Evolutionary conservation across 108 stramenopile species (phyloP), one percentile per base, ranked within the genome.

Genomic region (Parmales sp.): DNA sequence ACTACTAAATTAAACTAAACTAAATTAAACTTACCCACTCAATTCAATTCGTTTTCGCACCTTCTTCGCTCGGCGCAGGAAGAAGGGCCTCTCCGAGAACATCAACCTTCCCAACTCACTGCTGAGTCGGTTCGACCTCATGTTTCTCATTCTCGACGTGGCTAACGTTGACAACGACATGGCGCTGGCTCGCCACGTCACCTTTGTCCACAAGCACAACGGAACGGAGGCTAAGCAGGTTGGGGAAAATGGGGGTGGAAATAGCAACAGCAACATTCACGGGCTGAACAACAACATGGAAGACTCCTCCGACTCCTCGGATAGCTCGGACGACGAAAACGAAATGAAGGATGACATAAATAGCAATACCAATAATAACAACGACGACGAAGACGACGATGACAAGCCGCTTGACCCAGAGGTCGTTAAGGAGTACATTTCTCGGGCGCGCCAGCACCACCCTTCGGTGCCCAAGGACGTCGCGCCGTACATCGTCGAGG

Each of bases 41-140:
- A 38, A 1, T n/a, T n/a, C n/a, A n/a, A n/a, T n/a, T n/a, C n/a
- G n/a, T n/a, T n/a, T n/a, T n/a, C n/a, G n/a, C n/a, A n/a, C n/a
- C n/a, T n/a, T n/a, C n/a, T n/a, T n/a, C n/a, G n/a, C n/a, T n/a
- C n/a, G n/a, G n/a, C n/a, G n/a, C n/a, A n/a, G n/a, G n/a, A n/a
- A n/a, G 45, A 93, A 90, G 71, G 83, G 88, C 1, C 69, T 94
- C 28, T 85, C 86, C 29, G 94, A 95, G 73, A 99, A 99, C 76
- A 83, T 99, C 71, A 96, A 96, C 77, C 79, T 99, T 8, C 97
- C 98, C 37, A 94, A 96, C 76, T 94, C 95, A 11, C 78, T 99
- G 29, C 75, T 99, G 16, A 92, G 92, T 70, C 93, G 98, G 48
- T 99, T 99, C 68, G 98, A 99, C 83, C 78, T 99, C 20, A 81